These are phyloP conservation scores for Arachis stenosperma DNA, from an alignment of 306 rosid genomes.

Conservation along the genomic window DNA sequence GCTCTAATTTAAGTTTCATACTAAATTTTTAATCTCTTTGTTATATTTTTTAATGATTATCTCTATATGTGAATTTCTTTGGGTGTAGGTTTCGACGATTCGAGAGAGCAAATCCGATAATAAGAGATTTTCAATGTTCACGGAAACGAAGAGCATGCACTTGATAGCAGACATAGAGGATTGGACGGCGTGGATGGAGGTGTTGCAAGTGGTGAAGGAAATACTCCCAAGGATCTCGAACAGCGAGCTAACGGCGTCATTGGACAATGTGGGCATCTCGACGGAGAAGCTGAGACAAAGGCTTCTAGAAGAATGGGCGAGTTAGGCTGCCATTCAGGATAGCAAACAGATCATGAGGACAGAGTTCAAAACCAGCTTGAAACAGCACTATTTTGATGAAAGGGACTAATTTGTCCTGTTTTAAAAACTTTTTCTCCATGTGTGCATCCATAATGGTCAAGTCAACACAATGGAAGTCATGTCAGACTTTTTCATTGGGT, in stretches of 20 bases:
- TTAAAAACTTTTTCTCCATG: too few relatives aligned
- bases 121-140: constrained; percentile 85
- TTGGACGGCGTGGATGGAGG: constrained; percentile 87
- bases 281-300: constrained; percentile 76
- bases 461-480: too few relatives aligned
- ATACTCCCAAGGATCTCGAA: constrained; percentile 94
- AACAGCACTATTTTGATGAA: too few relatives aligned
- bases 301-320: constrained; percentile 73
- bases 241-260: constrained; percentile 93
- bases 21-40: neutral
- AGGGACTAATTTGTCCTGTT: too few relatives aligned
- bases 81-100: constrained; percentile 73
- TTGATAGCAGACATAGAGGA: constrained; percentile 93
- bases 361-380: constrained; percentile 82
- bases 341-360: constrained; percentile 86
- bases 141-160: constrained; percentile 94
- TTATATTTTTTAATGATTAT: neutral
- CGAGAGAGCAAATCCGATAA: constrained; percentile 96
- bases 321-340: constrained; percentile 75
- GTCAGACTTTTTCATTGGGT: too few relatives aligned
- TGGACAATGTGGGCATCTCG: constrained; percentile 72
- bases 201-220: constrained; percentile 93
- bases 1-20: neutral
- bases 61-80: neutral
- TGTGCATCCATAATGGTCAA: too few relatives aligned